These are phyloP conservation scores for Globisporangium iwayamae DNA, from an alignment of 352 stramenopile species.

Conservation along the genomic window DNA sequence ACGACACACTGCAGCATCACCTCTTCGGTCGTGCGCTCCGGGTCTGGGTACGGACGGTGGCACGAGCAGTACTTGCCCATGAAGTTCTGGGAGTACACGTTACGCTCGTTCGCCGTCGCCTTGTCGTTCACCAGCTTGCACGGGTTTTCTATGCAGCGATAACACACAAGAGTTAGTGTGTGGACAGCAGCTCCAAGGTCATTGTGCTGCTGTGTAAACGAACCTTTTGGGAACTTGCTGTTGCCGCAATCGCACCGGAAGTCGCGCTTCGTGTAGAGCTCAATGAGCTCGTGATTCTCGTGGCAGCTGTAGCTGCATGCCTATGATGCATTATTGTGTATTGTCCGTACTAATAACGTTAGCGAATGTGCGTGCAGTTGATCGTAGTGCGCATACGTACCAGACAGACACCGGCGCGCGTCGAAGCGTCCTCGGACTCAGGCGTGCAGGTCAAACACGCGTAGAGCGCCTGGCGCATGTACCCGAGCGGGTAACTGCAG, in stretches of 20 bases:
- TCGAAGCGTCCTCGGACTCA: constrained; percentile 25
- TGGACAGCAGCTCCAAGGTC: too few species aligned
- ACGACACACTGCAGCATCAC: constrained; percentile 77
- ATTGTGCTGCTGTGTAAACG: not conserved
- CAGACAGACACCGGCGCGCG: constrained; percentile 55
- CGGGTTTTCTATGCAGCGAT: constrained; percentile 18
- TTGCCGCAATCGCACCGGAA: constrained; percentile 81
- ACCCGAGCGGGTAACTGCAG: constrained; percentile 68
- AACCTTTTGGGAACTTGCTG: constrained; percentile 41
- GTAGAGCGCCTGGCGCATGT: constrained; percentile 66
- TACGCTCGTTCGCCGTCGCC: constrained; percentile 40
- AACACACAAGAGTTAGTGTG: not conserved
- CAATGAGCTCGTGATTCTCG: constrained; percentile 67
- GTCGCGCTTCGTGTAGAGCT: constrained; percentile 77
- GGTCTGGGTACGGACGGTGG: constrained; percentile 71
- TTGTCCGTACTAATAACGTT: too few species aligned
- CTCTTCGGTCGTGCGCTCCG: constrained; percentile 57
- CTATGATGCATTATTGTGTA: constrained; percentile 5
- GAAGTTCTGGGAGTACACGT: constrained; percentile 77
- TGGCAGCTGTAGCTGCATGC: constrained; percentile 76
- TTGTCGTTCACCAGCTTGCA: constrained; percentile 64
- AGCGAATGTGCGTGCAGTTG: too few species aligned
- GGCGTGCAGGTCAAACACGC: constrained; percentile 72
- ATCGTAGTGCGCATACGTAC: constrained; percentile 11
- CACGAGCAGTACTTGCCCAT: constrained; percentile 63